Conservation (phyloP, 139 green algal genomes). For the Haematococcus lacustris region DNA sequence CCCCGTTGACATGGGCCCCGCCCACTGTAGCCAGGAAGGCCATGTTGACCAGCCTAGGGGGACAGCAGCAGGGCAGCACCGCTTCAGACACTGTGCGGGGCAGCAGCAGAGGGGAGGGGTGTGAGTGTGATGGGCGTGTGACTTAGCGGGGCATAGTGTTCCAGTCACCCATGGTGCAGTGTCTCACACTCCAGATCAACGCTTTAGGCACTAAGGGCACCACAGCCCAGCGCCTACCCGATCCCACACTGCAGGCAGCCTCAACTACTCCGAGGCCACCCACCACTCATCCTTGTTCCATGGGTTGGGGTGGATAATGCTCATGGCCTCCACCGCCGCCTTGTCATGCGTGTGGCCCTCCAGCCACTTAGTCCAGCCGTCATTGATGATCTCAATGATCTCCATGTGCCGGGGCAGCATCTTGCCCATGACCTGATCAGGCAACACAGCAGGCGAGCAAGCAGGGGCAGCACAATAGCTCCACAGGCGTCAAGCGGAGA, state of each 20-base stretch:
- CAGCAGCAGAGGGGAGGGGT: no score
- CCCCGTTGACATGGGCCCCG: slow-evolving; percentile 85
- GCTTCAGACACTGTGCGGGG: no score
- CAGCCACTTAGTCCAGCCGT: slow-evolving; percentile 47
- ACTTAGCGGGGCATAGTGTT: no score
- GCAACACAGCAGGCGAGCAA: background rate
- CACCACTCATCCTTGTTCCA: slow-evolving; percentile 69
- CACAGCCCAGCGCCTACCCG: no score
- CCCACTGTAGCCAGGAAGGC: slow-evolving; percentile 88
- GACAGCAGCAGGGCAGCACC: no score
- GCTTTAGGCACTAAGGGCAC: no score
- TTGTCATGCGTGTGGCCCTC: slow-evolving; percentile 28
- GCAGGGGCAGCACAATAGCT: background rate
- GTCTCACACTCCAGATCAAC: no score
- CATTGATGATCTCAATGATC: slow-evolving; percentile 81
- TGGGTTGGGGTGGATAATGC: slow-evolving; percentile 77
- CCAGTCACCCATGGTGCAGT: no score
- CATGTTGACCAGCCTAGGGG: slow-evolving; percentile 91
- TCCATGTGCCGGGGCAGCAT: slow-evolving; percentile 94
- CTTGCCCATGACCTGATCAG: slow-evolving; percentile 59
- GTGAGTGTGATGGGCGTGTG: no score
- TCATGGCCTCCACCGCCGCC: slow-evolving; percentile 50
- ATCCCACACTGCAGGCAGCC: no score
- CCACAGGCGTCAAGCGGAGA: background rate
- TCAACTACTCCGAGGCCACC: slow-evolving; percentile 34